These are phyloP conservation scores for Xylariaceae sp. DNA, from an alignment of 2,329 filamentous ascomycete species.

Conservation along the genomic window DNA sequence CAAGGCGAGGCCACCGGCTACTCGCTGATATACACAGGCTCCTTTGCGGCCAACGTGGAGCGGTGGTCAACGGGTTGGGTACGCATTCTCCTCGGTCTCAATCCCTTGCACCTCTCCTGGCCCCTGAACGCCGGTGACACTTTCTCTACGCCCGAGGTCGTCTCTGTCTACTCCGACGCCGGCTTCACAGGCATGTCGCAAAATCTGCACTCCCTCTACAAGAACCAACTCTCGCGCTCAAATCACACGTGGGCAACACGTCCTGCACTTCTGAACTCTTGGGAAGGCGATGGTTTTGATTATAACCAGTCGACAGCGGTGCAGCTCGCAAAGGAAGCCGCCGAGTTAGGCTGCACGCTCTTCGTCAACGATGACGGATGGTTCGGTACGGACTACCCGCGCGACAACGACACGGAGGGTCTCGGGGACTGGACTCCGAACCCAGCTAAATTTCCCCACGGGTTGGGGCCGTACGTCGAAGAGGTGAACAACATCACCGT, in stretches of 20 bases:
- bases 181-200: constrained; percentile 61
- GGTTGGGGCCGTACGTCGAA: constrained; percentile 48
- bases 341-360: constrained; percentile 56
- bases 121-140: constrained; percentile 51
- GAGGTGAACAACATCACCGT: constrained; percentile 48
- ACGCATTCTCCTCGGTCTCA: constrained; percentile 57
- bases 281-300: constrained; percentile 60
- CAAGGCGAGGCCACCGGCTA: constrained; percentile 62
- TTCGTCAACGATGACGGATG: constrained; percentile 66
- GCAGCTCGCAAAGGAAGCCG: constrained; percentile 51
- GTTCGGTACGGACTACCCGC: constrained; percentile 62
- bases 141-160: constrained; percentile 58
- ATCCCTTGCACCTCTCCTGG: constrained; percentile 58
- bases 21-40: constrained; percentile 61
- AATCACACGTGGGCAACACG: constrained; percentile 48
- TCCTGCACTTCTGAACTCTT: constrained; percentile 59
- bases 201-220: constrained; percentile 58
- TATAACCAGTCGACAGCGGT: constrained; percentile 55
- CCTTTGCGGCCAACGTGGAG: constrained; percentile 58
- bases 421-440: constrained; percentile 63
- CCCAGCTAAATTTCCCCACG: constrained; percentile 54
- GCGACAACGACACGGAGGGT: constrained; percentile 52
- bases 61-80: constrained; percentile 59
- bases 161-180: constrained; percentile 55
- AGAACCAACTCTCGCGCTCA: constrained; percentile 52